A percentile compares a stretch with the other conserved stretches of the same genome.
These are phyloP conservation scores for Xylariaceae sp. DNA, from an alignment of 2,329 filamentous ascomycete species.

Conservation along the genomic window DNA sequence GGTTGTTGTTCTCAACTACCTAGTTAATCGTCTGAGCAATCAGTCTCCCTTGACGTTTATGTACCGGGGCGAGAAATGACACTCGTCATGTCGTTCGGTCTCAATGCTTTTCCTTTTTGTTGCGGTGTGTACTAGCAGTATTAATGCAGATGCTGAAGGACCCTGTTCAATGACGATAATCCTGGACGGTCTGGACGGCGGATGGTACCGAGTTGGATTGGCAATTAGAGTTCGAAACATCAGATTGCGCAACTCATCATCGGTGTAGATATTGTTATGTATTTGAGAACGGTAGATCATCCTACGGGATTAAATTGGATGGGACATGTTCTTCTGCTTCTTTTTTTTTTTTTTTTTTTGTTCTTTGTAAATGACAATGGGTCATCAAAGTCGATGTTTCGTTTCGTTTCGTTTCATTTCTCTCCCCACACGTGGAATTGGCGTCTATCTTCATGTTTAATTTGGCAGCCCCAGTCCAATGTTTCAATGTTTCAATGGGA, in stretches of 20 bases:
- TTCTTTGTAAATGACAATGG: no score
- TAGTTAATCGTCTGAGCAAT: neutral
- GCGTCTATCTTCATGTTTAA: no score
- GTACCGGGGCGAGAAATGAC: neutral
- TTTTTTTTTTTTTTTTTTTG: no score
- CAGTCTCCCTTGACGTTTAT: neutral
- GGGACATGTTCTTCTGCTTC: no score
- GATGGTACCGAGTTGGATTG: neutral
- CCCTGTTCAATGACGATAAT: neutral
- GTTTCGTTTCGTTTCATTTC: no score
- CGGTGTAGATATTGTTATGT: neutral
- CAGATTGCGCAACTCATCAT: conserved; percentile 17
- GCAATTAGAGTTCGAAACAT: conserved; percentile 5
- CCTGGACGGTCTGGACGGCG: no score
- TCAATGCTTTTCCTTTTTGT: neutral
- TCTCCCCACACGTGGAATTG: no score
- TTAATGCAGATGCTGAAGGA: no score
- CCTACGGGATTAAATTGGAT: neutral
- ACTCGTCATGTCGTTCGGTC: neutral
- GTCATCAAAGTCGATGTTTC: no score
- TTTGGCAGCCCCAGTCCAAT: neutral
- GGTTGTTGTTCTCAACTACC: no score
- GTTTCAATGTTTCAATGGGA: conserved; percentile 19
- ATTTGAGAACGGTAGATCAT: conserved; percentile 6
- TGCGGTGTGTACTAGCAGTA: no score